Evolutionary conservation across 805 yeast species (phyloP).

Genomic region (Isabelozyma heimii): DNA sequence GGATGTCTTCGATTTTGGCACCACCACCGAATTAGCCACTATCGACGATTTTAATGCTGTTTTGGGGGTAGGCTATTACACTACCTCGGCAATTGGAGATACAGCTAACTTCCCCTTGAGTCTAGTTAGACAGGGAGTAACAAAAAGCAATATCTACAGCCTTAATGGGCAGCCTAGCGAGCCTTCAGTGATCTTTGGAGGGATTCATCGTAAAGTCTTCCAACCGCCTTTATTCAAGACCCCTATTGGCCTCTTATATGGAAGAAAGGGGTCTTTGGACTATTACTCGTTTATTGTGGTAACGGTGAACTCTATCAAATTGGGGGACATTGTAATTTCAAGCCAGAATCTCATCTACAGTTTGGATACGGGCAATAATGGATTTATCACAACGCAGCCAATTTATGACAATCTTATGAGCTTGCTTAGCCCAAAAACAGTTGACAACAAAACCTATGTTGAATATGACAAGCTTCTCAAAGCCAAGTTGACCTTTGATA

Average conservation of each 20-base stretch:
- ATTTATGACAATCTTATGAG: constrained; percentile 5
- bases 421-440: constrained; percentile 1
- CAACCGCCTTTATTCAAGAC: neutral
- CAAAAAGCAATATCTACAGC: neutral
- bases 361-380: constrained; percentile 9
- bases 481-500: constrained; percentile 1
- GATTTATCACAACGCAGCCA: constrained; percentile 6
- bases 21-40: neutral
- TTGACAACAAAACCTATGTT: constrained; percentile 1
- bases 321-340: constrained; percentile 1
- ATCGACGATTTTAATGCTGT: neutral
- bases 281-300: constrained; percentile 3
- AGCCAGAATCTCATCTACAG: constrained; percentile 6
- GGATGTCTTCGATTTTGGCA: neutral
- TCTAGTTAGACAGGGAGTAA: neutral
- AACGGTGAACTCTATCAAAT: constrained; percentile 3
- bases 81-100: neutral
- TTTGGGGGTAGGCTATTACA: neutral
- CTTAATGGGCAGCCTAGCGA: neutral
- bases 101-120: constrained; percentile 1
- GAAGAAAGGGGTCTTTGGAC: neutral
- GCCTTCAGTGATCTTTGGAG: constrained; percentile 2
- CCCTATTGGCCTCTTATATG: constrained; percentile 1
- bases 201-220: neutral
- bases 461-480: constrained; percentile 1